Evolutionary conservation across 192 early-diverging fungal genomes (phyloP).

Genomic region (Backusella psychrophila): DNA sequence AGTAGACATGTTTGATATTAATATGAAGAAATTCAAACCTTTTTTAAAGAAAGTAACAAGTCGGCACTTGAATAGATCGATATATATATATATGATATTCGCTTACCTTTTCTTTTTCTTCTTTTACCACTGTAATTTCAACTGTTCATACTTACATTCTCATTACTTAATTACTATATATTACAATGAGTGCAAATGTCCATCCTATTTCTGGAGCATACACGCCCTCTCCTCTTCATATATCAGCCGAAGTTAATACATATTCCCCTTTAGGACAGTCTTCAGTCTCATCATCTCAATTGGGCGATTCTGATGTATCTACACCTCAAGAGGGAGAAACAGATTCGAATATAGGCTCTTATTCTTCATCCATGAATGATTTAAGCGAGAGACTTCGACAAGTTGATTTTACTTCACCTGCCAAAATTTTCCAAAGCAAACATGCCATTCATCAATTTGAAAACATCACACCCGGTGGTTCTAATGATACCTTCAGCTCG

Average conservation of each 20-base stretch:
- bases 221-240: neutral
- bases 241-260: neutral
- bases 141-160: neutral
- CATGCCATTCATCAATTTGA: constrained; percentile 27
- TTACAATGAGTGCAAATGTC: neutral
- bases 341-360: neutral
- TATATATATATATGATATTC: neutral
- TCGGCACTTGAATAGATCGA: neutral
- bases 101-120: neutral
- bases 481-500: neutral
- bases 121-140: neutral
- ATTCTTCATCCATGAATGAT: neutral
- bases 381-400: neutral
- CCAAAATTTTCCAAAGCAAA: constrained; percentile 27
- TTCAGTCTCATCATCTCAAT: neutral
- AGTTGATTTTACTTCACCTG: constrained; percentile 24
- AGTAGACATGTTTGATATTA: neutral
- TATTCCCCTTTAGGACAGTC: neutral
- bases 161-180: neutral
- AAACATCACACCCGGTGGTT: constrained; percentile 18
- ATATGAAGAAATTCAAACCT: neutral
- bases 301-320: neutral
- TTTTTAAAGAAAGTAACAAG: neutral
- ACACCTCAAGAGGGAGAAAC: neutral
- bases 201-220: neutral